Percentiles rank a stretch among this genome's conserved stretches.
phyloP scores from a whole-genome alignment of 1,284 basidiomycete genomes.

The Neolentinus lepideus region DNA sequence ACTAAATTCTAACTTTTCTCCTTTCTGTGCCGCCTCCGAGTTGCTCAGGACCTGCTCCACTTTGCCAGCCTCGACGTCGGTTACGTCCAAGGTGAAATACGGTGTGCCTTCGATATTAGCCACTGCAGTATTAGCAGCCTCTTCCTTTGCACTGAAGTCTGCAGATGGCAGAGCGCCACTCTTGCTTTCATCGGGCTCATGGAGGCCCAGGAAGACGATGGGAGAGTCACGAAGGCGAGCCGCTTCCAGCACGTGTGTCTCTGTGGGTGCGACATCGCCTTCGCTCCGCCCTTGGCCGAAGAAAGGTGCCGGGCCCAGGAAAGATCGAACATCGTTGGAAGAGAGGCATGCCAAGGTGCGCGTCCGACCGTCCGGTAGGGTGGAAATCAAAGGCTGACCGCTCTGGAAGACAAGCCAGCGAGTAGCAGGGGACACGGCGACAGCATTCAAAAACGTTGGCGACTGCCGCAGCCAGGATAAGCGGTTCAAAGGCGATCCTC shows the following conservation, averaged over 20 bases:
- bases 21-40: conserved; percentile 28
- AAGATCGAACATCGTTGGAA: conserved; percentile 42
- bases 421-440: conserved; percentile 50
- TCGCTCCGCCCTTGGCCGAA: conserved; percentile 61
- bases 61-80: conserved; percentile 36
- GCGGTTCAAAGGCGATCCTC: conserved; percentile 80
- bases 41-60: conserved; percentile 39
- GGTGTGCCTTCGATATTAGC: conserved; percentile 65
- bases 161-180: conserved; percentile 50
- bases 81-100: conserved; percentile 76
- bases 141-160: conserved; percentile 41
- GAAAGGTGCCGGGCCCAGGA: conserved; percentile 40
- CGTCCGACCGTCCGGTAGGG: conserved; percentile 17
- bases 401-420: conserved; percentile 71
- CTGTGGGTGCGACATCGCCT: conserved; percentile 35
- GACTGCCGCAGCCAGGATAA: conserved; percentile 80
- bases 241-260: conserved; percentile 49
- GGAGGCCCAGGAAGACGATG: conserved; percentile 73
- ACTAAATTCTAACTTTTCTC: conserved; percentile 45
- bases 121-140: conserved; percentile 30
- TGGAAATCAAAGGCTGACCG: conserved; percentile 54
- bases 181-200: conserved; percentile 45
- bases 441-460: conserved; percentile 62
- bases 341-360: conserved; percentile 43
- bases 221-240: conserved; percentile 51